phyloP scores from a whole-genome alignment of 2,329 filamentous ascomycete genomes.

The Exophiala bonariae region DNA sequence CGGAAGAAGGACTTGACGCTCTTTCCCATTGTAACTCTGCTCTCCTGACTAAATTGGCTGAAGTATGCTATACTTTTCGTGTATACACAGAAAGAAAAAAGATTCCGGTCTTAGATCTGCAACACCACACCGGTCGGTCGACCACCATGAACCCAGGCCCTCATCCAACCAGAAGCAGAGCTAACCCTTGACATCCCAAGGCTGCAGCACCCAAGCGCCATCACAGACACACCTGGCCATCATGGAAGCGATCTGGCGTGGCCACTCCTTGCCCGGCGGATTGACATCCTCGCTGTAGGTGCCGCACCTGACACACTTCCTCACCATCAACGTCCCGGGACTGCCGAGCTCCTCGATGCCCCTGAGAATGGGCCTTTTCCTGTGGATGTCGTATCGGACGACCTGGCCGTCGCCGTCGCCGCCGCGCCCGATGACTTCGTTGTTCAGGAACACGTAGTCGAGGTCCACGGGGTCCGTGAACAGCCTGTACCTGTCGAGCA shows the following conservation, averaged over 20 bases:
- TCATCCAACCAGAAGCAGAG: no score
- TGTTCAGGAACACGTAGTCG: constrained; percentile 40
- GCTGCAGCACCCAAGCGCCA: constrained; percentile 24
- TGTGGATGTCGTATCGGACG: constrained; percentile 25
- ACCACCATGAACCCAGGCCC: no score
- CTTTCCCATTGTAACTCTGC: no score
- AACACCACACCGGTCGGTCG: no score
- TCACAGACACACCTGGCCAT: constrained; percentile 29
- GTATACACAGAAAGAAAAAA: no score
- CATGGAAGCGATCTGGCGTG: constrained; percentile 16
- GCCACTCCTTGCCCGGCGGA: constrained; percentile 19
- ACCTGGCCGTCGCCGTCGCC: neutral
- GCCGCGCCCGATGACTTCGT: constrained; percentile 45
- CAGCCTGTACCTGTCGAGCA: constrained; percentile 65
- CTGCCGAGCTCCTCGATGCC: constrained; percentile 11
- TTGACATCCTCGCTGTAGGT: constrained; percentile 26
- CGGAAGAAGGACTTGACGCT: no score
- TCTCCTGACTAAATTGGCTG: no score
- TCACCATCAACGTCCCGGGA: constrained; percentile 13
- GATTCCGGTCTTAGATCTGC: no score
- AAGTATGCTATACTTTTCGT: no score
- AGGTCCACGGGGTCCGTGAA: constrained; percentile 34
- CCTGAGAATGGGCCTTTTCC: constrained; percentile 23
- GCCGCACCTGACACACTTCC: constrained; percentile 28
- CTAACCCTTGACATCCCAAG: constrained; percentile 12